Evolutionary conservation across 768 basidiomycete species (phyloP), one percentile per base, ranked within the genome.

Genomic region (Coprinopsis sp.): DNA sequence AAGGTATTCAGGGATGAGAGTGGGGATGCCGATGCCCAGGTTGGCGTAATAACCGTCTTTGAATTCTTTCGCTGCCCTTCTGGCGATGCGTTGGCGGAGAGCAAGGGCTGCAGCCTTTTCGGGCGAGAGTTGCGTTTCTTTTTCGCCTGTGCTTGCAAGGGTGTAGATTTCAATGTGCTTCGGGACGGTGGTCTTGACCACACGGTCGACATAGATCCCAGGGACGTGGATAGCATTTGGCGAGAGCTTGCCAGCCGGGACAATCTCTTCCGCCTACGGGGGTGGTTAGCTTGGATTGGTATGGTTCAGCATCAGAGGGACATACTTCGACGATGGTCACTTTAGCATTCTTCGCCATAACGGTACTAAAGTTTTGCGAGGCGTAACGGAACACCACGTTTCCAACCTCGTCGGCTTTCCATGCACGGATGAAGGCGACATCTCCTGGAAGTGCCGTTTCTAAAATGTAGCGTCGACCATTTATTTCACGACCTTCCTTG

Each of bases 321-420:
- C 62, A n/a, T 53, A 81, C 87, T 77, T 96, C 92, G 44, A 96
- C 86, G 50, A 96, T 90, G 6, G 92, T 94, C 41, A 94, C 57
- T 56, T 83, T 88, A 1, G 92, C 92, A 40, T 89, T 89, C 57
- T 87, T 83, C 1, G 87, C 93, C 91, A 95, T 94, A 14, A 78
- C 82, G 3, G 80, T 76, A 58, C 72, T 84, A 65, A 93, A 96
- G 64, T 95, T 94, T 59, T 95, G 85, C 34, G 90, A 80, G 6
- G 91, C 75, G 60, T 89, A 93, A 86, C 91, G 77, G 74, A 96
- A 96, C 33, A 93, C 81, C 55, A 84, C 87, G 64, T 96, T 96
- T 2, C 92, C 92, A 33, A 82, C 77, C 61, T 91, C 90, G 54
- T 96, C 92, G 12, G 81, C 93, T 64, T 92, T 94, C 91, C 91